Conservation (phyloP, 75 land plant species). For the Sequoiadendron giganteum region DNA sequence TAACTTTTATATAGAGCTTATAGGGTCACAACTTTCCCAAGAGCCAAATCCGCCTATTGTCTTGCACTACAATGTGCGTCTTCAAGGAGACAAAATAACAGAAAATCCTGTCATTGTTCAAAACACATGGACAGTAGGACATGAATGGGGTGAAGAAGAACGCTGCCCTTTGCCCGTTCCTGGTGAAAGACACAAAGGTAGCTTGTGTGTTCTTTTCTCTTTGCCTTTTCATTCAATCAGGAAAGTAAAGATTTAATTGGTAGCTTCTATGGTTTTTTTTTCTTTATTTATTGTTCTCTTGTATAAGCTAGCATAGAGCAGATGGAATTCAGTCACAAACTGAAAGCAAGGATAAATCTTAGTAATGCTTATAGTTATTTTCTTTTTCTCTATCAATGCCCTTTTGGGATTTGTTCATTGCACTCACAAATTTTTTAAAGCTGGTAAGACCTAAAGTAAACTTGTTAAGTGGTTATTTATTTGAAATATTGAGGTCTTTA, state of each 20-base stretch:
- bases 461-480: background rate
- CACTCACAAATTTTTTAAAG: background rate
- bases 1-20: constrained; percentile 75
- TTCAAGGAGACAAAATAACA: constrained; percentile 81
- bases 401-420: background rate
- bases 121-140: constrained; percentile 80
- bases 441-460: background rate
- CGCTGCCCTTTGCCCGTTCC: constrained; percentile 73
- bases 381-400: background rate
- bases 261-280: background rate
- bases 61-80: constrained; percentile 86
- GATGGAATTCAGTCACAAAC: background rate
- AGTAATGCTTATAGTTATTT: background rate
- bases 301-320: background rate
- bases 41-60: constrained; percentile 85
- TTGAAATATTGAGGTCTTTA: background rate
- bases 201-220: background rate
- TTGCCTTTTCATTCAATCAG: background rate
- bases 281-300: background rate
- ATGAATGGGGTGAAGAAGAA: constrained; percentile 91
- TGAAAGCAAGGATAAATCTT: background rate
- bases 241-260: background rate
- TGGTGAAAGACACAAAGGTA: constrained; percentile 50
- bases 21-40: constrained; percentile 61
- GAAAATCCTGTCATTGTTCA: constrained; percentile 91